A percentile compares a stretch with the other conserved stretches of the same genome.
phyloP scores from a whole-genome alignment of 306 rosid genomes.

The Trifolium subterraneum region DNA sequence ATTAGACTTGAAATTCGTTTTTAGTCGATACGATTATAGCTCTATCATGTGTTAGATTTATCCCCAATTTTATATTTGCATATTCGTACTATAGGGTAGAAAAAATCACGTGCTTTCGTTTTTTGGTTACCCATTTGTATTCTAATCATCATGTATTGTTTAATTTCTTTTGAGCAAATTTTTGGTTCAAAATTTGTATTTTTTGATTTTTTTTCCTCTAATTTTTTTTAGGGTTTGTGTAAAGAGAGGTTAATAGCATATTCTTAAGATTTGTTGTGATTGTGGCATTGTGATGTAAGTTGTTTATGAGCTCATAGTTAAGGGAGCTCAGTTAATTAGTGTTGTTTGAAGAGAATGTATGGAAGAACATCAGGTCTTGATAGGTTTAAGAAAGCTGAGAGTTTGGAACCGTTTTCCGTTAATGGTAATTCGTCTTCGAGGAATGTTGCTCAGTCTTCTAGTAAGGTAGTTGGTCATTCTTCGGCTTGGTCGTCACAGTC shows the following conservation, averaged over 20 bases:
- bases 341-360: conserved; percentile 63
- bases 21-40: conserved; percentile 7
- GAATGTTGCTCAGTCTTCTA: conserved; percentile 46
- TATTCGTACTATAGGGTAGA: conserved; percentile 5
- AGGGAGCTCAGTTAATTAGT: conserved; percentile 41
- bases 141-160: not conserved
- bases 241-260: conserved; percentile 35
- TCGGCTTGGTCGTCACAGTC: conserved; percentile 49
- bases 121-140: conserved; percentile 11
- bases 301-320: conserved; percentile 45
- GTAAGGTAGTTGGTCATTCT: conserved; percentile 52
- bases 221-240: conserved; percentile 35
- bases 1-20: conserved; percentile 23
- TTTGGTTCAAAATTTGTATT: not conserved
- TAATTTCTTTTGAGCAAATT: conserved; percentile 12
- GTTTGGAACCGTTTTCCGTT: conserved; percentile 85
- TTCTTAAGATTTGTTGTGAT: conserved; percentile 25
- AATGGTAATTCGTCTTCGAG: conserved; percentile 54
- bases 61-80: conserved; percentile 15
- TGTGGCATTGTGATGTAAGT: conserved; percentile 45
- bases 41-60: conserved; percentile 27
- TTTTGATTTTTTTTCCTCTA: not conserved
- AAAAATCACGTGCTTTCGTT: not conserved
- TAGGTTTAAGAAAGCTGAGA: conserved; percentile 94
- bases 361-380: conserved; percentile 89